Percentiles rank a stretch among this genome's conserved stretches.
Conservation (phyloP, 257 asterid species). For the Paraleonurus japonicus region DNA sequence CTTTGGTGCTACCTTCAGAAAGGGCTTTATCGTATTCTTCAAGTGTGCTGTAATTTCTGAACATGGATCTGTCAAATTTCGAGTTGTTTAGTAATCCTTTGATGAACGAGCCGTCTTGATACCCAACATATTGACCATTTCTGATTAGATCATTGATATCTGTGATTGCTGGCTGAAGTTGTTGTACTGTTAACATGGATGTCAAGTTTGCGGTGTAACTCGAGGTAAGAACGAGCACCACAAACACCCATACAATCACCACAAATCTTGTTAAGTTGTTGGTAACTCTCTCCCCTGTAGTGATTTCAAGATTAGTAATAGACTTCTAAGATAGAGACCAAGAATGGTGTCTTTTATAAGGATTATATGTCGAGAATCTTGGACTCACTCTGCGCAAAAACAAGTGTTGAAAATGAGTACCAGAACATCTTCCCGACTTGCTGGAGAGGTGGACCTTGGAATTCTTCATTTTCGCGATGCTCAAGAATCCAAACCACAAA, state of each 20-base stretch:
- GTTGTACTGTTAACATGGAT: conserved; percentile 56
- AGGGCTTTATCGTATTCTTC: conserved; percentile 47
- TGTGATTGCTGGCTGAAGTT: conserved; percentile 46
- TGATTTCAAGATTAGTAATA: not conserved
- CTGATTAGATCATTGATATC: conserved; percentile 32
- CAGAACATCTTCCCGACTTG: conserved; percentile 54
- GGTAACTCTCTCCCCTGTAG: conserved; percentile 51
- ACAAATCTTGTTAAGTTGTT: conserved; percentile 56
- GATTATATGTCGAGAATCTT: not conserved
- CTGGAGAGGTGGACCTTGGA: conserved; percentile 42
- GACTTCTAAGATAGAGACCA: not conserved
- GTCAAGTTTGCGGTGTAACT: conserved; percentile 61
- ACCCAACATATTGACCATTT: conserved; percentile 43
- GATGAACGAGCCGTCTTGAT: conserved; percentile 41
- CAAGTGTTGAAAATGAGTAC: conserved; percentile 57
- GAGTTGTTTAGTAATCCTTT: conserved; percentile 21
- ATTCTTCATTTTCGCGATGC: conserved; percentile 45
- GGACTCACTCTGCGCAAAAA: conserved; percentile 56
- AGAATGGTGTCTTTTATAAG: not conserved
- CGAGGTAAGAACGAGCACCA: conserved; percentile 53
- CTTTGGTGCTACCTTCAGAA: conserved; percentile 41
- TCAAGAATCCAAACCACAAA: conserved; percentile 56
- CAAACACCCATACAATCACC: conserved; percentile 51
- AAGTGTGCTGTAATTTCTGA: conserved; percentile 30
- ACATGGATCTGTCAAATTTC: conserved; percentile 35